Conservation (phyloP, 2,329 filamentous ascomycete genomes). For the Sphaerulina vaccinii region DNA sequence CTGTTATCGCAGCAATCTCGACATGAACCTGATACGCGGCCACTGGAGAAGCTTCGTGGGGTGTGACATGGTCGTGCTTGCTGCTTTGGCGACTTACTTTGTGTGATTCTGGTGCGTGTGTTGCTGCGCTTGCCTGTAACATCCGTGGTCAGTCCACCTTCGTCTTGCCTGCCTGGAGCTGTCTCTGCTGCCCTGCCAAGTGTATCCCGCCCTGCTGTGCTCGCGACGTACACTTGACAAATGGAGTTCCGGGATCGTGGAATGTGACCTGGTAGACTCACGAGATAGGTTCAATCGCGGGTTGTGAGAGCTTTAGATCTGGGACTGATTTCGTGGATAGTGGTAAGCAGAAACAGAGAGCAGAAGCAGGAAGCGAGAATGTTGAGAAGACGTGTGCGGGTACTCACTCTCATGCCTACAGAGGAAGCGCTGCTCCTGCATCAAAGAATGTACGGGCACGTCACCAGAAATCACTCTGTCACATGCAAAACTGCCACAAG, state of each 20-base stretch:
- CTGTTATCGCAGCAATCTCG: not conserved
- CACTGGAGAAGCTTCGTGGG: not conserved
- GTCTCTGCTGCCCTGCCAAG: not conserved
- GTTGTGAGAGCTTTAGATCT: not conserved
- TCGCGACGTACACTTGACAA: not conserved
- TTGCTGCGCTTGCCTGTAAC: not conserved
- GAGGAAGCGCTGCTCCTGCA: too few species aligned
- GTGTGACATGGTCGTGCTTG: slow-evolving; percentile 4
- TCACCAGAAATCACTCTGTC: too few species aligned
- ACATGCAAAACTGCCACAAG: too few species aligned
- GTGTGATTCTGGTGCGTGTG: not conserved
- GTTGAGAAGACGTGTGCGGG: not conserved
- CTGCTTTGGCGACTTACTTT: not conserved
- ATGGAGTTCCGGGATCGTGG: not conserved
- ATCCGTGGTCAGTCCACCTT: not conserved
- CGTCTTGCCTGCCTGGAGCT: not conserved
- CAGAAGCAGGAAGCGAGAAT: not conserved
- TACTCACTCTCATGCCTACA: not conserved
- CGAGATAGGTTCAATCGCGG: not conserved
- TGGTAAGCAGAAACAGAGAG: not conserved
- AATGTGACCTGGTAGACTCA: not conserved
- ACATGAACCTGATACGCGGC: not conserved
- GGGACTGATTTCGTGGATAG: too few species aligned
- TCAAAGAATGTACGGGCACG: too few species aligned
- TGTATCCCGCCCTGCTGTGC: not conserved